Conservation (phyloP, 129 eudicot species). For the Tagetes patula region DNA sequence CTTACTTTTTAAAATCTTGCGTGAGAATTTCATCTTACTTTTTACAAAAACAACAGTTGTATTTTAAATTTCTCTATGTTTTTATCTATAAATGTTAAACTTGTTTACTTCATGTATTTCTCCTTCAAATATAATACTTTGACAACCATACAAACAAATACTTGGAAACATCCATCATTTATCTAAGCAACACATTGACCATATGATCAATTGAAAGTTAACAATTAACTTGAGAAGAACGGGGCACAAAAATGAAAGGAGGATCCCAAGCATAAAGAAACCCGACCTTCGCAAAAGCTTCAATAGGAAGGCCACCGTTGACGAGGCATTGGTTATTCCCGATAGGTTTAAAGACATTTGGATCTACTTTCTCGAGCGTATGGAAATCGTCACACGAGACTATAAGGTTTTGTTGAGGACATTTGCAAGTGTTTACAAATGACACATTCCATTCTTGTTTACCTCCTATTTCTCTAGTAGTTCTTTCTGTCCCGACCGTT, state of each 20-base stretch:
- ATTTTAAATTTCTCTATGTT: too few relatives aligned
- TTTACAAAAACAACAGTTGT: too few relatives aligned
- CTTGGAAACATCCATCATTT: too few relatives aligned
- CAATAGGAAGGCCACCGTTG: slow-evolving; percentile 15
- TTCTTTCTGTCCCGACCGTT: slow-evolving; percentile 23
- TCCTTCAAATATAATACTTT: too few relatives aligned
- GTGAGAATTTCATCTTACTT: too few relatives aligned
- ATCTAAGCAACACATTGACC: not conserved
- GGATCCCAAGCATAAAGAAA: slow-evolving; percentile 33
- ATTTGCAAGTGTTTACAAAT: slow-evolving; percentile 30
- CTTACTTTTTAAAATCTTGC: too few relatives aligned
- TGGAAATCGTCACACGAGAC: slow-evolving; percentile 33
- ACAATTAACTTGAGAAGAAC: slow-evolving; percentile 21
- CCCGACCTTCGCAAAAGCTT: not conserved
- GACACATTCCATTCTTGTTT: slow-evolving; percentile 34
- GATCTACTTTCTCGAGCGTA: slow-evolving; percentile 24
- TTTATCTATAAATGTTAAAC: too few relatives aligned
- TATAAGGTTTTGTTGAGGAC: slow-evolving; percentile 11
- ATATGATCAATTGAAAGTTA: not conserved
- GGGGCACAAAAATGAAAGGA: slow-evolving; percentile 26
- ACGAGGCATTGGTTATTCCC: slow-evolving; percentile 23
- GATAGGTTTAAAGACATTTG: not conserved
- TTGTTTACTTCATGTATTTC: too few relatives aligned
- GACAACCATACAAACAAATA: too few relatives aligned
- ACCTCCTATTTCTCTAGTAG: slow-evolving; percentile 25